Evolutionary conservation across 306 rosid species (phyloP).

Genomic region (Begonia masoniana): DNA sequence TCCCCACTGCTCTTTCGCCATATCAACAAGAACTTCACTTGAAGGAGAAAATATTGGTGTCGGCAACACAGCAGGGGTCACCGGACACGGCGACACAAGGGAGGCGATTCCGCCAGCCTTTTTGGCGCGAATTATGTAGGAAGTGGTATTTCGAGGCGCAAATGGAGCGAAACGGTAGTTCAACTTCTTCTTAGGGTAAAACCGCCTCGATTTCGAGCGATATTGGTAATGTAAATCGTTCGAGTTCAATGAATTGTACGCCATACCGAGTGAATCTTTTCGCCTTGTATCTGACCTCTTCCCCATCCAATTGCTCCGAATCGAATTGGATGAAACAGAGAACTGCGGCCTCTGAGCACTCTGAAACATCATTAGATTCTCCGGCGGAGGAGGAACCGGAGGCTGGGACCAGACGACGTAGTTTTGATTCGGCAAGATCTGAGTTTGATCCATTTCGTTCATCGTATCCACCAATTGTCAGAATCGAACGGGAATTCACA

Average conservation of each 20-base stretch:
- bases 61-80: conserved; percentile 53
- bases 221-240: conserved; percentile 48
- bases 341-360: conserved; percentile 7
- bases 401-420: not conserved
- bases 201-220: conserved; percentile 26
- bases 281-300: conserved; percentile 33
- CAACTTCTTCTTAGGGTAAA: conserved; percentile 23
- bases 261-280: conserved; percentile 18
- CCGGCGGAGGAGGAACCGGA: conserved; percentile 7
- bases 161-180: conserved; percentile 39
- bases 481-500: too few species aligned
- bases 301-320: conserved; percentile 43
- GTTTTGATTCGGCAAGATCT: too few species aligned
- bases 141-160: conserved; percentile 45
- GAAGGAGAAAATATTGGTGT: conserved; percentile 31
- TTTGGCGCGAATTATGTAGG: conserved; percentile 34
- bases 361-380: conserved; percentile 15
- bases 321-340: conserved; percentile 5
- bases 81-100: conserved; percentile 51
- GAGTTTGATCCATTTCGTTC: too few species aligned
- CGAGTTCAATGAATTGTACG: conserved; percentile 34
- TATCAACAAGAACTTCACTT: conserved; percentile 24
- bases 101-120: conserved; percentile 37
- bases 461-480: too few species aligned
- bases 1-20: conserved; percentile 47